phyloP scores from a whole-genome alignment of 768 basidiomycete genomes.

The Rhizopogon salebrosus region DNA sequence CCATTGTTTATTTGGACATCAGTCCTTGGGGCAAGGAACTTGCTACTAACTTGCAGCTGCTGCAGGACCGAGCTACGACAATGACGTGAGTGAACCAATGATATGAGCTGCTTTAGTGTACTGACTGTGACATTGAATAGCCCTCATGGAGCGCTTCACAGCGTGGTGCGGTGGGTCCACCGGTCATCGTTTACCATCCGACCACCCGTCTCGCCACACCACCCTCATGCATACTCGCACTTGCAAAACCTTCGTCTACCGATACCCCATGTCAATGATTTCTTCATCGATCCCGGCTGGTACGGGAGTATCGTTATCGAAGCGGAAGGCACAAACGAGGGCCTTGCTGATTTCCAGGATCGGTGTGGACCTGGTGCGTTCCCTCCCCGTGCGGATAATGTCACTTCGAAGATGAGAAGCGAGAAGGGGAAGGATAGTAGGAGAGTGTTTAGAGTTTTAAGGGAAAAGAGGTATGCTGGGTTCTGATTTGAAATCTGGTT shows the following conservation, averaged over 20 bases:
- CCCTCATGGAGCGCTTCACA: constrained; percentile 75
- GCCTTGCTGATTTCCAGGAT: constrained; percentile 69
- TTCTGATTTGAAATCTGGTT: not conserved
- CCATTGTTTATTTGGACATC: constrained; percentile 68
- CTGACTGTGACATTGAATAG: constrained; percentile 31
- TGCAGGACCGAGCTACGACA: constrained; percentile 72
- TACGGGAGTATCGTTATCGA: constrained; percentile 80
- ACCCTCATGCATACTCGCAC: constrained; percentile 23
- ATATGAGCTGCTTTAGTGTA: not conserved
- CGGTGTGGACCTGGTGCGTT: constrained; percentile 67
- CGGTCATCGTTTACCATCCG: constrained; percentile 72
- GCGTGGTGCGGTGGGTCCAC: constrained; percentile 82
- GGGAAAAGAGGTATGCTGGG: constrained; percentile 64
- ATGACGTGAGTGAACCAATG: constrained; percentile 64
- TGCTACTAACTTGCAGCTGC: constrained; percentile 62
- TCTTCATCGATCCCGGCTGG: constrained; percentile 75
- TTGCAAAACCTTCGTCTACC: constrained; percentile 31
- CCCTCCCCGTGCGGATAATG: constrained; percentile 48
- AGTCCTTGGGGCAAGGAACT: constrained; percentile 78
- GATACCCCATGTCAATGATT: constrained; percentile 48
- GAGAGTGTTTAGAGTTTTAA: constrained; percentile 64
- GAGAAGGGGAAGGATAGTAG: constrained; percentile 40
- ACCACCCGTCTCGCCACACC: constrained; percentile 34
- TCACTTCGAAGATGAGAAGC: constrained; percentile 28
- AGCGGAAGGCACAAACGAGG: constrained; percentile 84